Base-by-base conservation (phyloP, 2,329 filamentous ascomycete genomes). In the Paraphaeosphaeria sporulosa region DNA sequence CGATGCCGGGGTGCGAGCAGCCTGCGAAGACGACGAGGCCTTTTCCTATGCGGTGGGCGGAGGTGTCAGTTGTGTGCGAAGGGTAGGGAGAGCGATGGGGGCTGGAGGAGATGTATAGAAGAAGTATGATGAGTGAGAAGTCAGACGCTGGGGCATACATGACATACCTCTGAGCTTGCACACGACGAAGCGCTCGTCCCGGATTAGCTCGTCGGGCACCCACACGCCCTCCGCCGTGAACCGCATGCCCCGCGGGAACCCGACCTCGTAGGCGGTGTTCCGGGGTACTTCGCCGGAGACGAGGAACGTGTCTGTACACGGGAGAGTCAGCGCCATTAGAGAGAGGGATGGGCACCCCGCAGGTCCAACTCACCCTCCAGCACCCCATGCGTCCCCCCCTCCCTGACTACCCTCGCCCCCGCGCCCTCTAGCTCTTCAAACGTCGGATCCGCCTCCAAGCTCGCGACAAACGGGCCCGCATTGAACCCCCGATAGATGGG, bases 11-110 rank as follows among this genome's bases (percentile, higher is more conserved):
- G 58, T 87, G 84, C 63, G 82, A 84, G 72, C 85, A 87, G 12
- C 84, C 85, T 0, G 84, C 85, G 66, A 87, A 85, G 21, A 86
- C 75, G 1, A 87, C 81, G 2, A 86, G 76, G 0, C 85, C 85
- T 61, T 82, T 83, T 13, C 74, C 83, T 84, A 55, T 27, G 30
- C 7, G 30, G 30, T 30, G 30, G 30, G 30, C 6, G 30, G 30
- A 8, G 30, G 30, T 2, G 30, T 32, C 10, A 32, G 30, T 32
- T 4, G 10, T 12, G 30, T 9, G 30, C 2, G 30, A 32, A 9
- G 6, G 30, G 30, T 32, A 8, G 30, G 30, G 30, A 9, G 25
- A 6, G 6, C 6, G 25, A 6, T 27, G 25, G 6, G 6, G 25
- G 25, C 25, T 27, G 25, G 25, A 6, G 25, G 25, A n/a, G n/a